Conservation (phyloP, 495 filamentous ascomycete species). For the Saxophila tyrrhenica region DNA sequence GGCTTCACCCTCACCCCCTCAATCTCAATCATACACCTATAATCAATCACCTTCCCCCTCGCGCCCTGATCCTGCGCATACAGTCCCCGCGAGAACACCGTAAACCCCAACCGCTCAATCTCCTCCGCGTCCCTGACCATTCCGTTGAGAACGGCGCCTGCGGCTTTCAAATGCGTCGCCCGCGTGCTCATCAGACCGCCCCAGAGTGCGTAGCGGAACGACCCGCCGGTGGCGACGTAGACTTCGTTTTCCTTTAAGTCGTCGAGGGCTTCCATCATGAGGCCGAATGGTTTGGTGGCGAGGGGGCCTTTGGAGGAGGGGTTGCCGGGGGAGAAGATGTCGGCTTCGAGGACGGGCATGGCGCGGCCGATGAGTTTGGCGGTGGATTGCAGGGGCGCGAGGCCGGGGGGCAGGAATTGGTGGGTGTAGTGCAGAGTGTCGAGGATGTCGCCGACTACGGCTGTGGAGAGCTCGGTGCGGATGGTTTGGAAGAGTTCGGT, state of each 20-base stretch:
- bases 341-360: not conserved
- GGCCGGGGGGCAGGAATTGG: constrained; percentile 2
- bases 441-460: not conserved
- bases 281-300: constrained; percentile 1
- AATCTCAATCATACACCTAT: not conserved
- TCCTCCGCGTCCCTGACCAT: constrained; percentile 1
- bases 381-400: not conserved
- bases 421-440: constrained; percentile 1
- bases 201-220: constrained; percentile 1
- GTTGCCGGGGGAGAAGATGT: not conserved
- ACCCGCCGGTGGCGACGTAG: constrained; percentile 1
- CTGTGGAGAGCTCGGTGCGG: not conserved
- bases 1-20: not conserved
- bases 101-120: constrained; percentile 2
- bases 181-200: constrained; percentile 2
- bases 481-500: not conserved
- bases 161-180: constrained; percentile 5
- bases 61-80: constrained; percentile 7
- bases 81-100: constrained; percentile 4
- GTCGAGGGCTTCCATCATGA: constrained; percentile 1
- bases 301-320: not conserved
- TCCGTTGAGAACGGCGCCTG: constrained; percentile 2
- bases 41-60: not conserved
- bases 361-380: constrained; percentile 1
- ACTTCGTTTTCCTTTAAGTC: constrained; percentile 8